Percentiles rank a stretch among this genome's conserved stretches.
Evolutionary conservation across 2,329 filamentous ascomycete genomes (phyloP).

Genomic region (Penicillium sp.): DNA sequence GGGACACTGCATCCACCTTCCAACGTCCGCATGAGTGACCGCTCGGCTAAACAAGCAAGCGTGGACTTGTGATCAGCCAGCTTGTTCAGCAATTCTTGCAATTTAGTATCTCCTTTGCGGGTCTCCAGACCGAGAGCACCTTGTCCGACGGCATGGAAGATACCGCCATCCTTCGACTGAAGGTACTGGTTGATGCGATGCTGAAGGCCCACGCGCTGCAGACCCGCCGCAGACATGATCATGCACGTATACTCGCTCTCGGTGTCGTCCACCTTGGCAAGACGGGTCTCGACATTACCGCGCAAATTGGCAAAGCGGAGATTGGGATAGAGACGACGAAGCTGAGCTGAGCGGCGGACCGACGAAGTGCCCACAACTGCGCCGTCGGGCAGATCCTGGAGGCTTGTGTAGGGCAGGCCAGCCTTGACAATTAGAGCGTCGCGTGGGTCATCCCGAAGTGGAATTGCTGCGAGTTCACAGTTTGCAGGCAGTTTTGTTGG

Average conservation of each 20-base stretch:
- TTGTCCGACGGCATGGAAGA: conserved; percentile 86
- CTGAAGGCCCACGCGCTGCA: conserved; percentile 70
- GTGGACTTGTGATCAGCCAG: conserved; percentile 11
- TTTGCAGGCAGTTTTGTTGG: conserved; percentile 77
- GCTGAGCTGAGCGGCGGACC: conserved; percentile 78
- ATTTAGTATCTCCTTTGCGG: conserved; percentile 5
- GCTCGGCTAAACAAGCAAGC: conserved; percentile 15
- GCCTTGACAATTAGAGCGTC: conserved; percentile 58
- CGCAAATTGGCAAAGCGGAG: conserved; percentile 76
- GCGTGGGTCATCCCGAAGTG: conserved; percentile 71
- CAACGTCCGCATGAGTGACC: conserved; percentile 13
- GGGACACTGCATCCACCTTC: conserved; percentile 16
- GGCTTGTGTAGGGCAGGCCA: conserved; percentile 57
- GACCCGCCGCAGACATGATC: conserved; percentile 80
- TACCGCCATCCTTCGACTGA: conserved; percentile 55
- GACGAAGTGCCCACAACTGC: conserved; percentile 84
- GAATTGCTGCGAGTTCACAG: conserved; percentile 71
- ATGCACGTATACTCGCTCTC: conserved; percentile 71
- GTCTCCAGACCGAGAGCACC: conserved; percentile 65
- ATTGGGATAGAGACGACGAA: conserved; percentile 71
- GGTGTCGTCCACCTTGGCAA: conserved; percentile 76
- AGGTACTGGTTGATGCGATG: conserved; percentile 74
- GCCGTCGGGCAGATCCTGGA: conserved; percentile 71
- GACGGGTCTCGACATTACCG: conserved; percentile 79
- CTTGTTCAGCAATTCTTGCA: conserved; percentile 2